Evolutionary conservation across 345 rosid species (phyloP), one percentile per base, ranked within the genome.

Genomic region (Combretum micranthum): DNA sequence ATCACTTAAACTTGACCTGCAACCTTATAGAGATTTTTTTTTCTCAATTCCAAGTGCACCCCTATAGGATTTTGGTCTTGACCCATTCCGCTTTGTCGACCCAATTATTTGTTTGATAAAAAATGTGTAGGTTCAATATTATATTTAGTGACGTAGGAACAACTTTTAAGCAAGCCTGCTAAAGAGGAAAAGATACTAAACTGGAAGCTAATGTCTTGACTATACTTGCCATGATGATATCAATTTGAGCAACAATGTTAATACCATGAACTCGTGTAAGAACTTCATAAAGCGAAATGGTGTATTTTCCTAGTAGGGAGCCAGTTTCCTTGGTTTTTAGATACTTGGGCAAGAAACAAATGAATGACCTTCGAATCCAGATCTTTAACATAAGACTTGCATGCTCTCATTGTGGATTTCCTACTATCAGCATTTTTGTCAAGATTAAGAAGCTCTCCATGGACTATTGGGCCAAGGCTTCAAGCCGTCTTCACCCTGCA

Each of bases 141-240:
- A 44, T 87, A 89, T 44, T 90, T 77, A 16, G 96, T 91, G 67
- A 90, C 4, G 97, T 95, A 0, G 92, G 88, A 13, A 93, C 82
- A 43, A 89, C 99, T 69, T 84, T 89, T 11, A 97, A 87, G 73
- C 99, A 89, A 1, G 99, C 96, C 60, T 93, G 97, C 61, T 89
- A 96, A 67, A 93, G 96, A 61, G 94, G 88, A 61, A 90, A 83
- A 42, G 94, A 93, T 12, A 87, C 96, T 13, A 90, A 86, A 73
- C 88, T 93, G 13, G 95, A 83, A 60, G 88, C 83, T 42, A 93
- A 68, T 6, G 95, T 93, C 73, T 80, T 82, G 74, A 87, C 73
- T 44, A 93, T 71, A 13, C 86, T 83, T 19, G 75, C 57, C 99
- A 93, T 82, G 74, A 87, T 90, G 62, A 77, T 79, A 57, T 82